Base-by-base conservation (phyloP, 1,284 basidiomycete species). In the Leccinum insigne region DNA sequence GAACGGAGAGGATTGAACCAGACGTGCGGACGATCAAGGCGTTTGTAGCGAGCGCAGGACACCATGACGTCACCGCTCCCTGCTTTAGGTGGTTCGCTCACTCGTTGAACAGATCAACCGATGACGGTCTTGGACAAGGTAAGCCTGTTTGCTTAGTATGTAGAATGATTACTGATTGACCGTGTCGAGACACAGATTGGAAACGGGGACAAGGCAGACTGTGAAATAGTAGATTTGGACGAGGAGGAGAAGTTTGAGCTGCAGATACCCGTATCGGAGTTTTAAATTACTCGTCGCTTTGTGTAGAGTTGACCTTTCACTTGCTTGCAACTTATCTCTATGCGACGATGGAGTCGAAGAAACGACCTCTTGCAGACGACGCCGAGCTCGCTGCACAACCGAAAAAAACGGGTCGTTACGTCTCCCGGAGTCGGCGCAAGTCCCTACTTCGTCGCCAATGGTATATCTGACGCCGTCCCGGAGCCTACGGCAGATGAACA, bases 141-240 rank as follows among this genome's bases (percentile, higher is more conserved):
- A 70, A 70, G 83, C 75, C 1, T 59, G 16, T 60, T 52, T 61
- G 4, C 40, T 18, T 42, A 54, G 5, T 32, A 6, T 58, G 56
- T 60, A n/a, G 26, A 4, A 26, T 56, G 54, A 56, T 29, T 16
- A 18, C 63, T 66, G 57, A 67, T 32, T 54, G 16, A 18, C 67
- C 92, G 92, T 68, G 86, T 95, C 3, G 94, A 95, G 78, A 93
- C 93, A 42, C 93, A 95, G 76, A 87, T 94, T 65, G 93, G 92
- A 16, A 83, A 91, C 69, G 91, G 90, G 6, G 83, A 86, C 66
- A 73, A 72, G 66, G 79, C 85, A 11, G 94, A 96, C 77, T 94
- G 92, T 72, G 93, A 96, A 77, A 86, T 95, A 66, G 73, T 92
- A n/a, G 81, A 88, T 61, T 72, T 93, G 63, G 84, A 38, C 40